Evolutionary conservation across 495 filamentous ascomycete species (phyloP).

Genomic region (Podospora bellae-mahoneyi): DNA sequence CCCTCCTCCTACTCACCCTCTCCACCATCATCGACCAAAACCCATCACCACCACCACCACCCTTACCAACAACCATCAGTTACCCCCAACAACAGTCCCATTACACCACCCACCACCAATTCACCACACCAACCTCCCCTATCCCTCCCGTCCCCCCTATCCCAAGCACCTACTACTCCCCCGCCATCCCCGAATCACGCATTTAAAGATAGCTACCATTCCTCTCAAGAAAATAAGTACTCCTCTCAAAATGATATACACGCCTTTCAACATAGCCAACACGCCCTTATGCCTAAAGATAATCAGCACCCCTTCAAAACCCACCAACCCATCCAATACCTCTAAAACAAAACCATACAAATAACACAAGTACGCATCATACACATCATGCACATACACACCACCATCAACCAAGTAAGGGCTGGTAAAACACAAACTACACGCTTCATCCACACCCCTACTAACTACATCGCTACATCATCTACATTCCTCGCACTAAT

Average conservation of each 20-base stretch:
- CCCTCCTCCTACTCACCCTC: constrained; percentile 17
- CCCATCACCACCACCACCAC: constrained; percentile 10
- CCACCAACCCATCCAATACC: too few species aligned
- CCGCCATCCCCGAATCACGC: neutral
- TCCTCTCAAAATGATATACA: neutral
- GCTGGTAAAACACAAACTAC: too few species aligned
- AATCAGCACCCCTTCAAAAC: constrained; percentile 12
- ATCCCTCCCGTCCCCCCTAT: constrained; percentile 21
- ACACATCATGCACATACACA: too few species aligned
- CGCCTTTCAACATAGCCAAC: neutral
- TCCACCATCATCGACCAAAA: constrained; percentile 9
- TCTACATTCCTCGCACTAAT: too few species aligned
- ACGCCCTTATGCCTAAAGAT: neutral
- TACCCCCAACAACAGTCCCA: constrained; percentile 9
- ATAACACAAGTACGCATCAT: too few species aligned
- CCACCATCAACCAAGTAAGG: too few species aligned
- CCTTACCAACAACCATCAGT: constrained; percentile 1
- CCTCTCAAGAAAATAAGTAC: neutral
- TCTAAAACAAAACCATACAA: too few species aligned
- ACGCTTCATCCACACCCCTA: too few species aligned
- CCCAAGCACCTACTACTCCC: neutral
- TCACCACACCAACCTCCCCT: constrained; percentile 5
- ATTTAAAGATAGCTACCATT: too few species aligned
- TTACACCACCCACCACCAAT: constrained; percentile 7
- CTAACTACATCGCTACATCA: too few species aligned